Evolutionary conservation across 78 protist genomes (phyloP).

Genomic region (Polysphondylium violaceum): DNA sequence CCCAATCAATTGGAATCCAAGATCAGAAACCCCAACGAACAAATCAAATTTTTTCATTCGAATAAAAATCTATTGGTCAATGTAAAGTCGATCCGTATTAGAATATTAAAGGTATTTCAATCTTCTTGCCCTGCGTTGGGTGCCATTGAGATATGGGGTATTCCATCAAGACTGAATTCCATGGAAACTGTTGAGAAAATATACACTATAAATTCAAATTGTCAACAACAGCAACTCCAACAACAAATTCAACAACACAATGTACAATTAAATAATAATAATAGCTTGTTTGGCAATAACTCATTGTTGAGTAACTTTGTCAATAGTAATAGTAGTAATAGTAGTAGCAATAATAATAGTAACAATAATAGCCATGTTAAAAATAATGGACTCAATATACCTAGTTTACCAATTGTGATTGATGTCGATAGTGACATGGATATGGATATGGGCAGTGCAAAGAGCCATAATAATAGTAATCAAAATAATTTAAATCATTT

Average conservation of each 20-base stretch:
- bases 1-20: neutral
- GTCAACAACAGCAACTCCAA: neutral
- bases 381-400: too few relatives aligned
- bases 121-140: slow-evolving; percentile 64
- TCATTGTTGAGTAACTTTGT: too few relatives aligned
- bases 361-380: too few relatives aligned
- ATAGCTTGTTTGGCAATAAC: neutral
- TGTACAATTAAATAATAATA: neutral
- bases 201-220: slow-evolving; percentile 8
- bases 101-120: slow-evolving; percentile 45
- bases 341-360: too few relatives aligned
- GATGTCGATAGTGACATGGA: neutral
- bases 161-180: slow-evolving; percentile 9
- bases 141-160: slow-evolving; percentile 66
- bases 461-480: too few relatives aligned
- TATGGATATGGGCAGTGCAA: too few relatives aligned
- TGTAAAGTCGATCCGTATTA: slow-evolving; percentile 48
- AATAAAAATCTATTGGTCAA: slow-evolving; percentile 35
- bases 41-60: slow-evolving; percentile 45
- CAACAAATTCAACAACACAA: neutral
- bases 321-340: too few relatives aligned
- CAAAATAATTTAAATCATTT: too few relatives aligned
- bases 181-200: slow-evolving; percentile 2
- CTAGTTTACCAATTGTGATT: too few relatives aligned
- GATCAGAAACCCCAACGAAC: neutral